phyloP scores from a whole-genome alignment of 1,284 basidiomycete species.

The Schizophyllum amplum region DNA sequence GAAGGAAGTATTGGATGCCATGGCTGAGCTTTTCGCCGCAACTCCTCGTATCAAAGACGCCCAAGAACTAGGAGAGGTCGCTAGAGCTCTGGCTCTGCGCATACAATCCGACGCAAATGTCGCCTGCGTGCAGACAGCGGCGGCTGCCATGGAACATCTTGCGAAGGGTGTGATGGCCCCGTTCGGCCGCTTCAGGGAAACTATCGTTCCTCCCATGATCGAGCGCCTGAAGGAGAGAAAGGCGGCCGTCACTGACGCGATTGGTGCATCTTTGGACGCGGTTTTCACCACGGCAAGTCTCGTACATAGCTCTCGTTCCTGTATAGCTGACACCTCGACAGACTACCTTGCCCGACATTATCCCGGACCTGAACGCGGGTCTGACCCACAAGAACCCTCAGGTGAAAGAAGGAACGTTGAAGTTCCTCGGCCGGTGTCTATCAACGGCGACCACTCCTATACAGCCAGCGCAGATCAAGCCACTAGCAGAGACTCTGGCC shows the following conservation, averaged over 20 bases:
- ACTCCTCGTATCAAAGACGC: slow-evolving; percentile 77
- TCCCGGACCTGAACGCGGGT: slow-evolving; percentile 76
- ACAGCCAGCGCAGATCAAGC: slow-evolving; percentile 73
- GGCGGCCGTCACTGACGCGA: slow-evolving; percentile 80
- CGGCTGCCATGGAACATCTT: slow-evolving; percentile 79
- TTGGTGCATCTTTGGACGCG: slow-evolving; percentile 85
- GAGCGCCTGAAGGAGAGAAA: slow-evolving; percentile 96
- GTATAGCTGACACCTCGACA: slow-evolving; percentile 26
- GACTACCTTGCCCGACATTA: slow-evolving; percentile 77
- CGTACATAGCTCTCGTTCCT: slow-evolving; percentile 14
- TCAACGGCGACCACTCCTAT: slow-evolving; percentile 63
- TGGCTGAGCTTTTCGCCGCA: slow-evolving; percentile 64
- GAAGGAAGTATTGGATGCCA: slow-evolving; percentile 85
- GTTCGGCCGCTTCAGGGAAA: slow-evolving; percentile 74
- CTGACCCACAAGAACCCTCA: slow-evolving; percentile 93
- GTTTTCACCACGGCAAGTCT: slow-evolving; percentile 73
- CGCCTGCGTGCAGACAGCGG: slow-evolving; percentile 89
- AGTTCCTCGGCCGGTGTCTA: slow-evolving; percentile 82
- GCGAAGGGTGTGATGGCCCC: slow-evolving; percentile 73
- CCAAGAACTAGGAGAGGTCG: slow-evolving; percentile 65
- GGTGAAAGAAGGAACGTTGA: slow-evolving; percentile 90
- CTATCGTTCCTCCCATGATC: slow-evolving; percentile 72
- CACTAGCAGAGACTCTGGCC: slow-evolving; percentile 75
- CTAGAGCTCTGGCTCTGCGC: slow-evolving; percentile 72
- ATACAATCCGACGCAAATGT: slow-evolving; percentile 92